Base-by-base conservation (phyloP, 371 early-diverging fungal species). In the Mortierella sp. region DNA sequence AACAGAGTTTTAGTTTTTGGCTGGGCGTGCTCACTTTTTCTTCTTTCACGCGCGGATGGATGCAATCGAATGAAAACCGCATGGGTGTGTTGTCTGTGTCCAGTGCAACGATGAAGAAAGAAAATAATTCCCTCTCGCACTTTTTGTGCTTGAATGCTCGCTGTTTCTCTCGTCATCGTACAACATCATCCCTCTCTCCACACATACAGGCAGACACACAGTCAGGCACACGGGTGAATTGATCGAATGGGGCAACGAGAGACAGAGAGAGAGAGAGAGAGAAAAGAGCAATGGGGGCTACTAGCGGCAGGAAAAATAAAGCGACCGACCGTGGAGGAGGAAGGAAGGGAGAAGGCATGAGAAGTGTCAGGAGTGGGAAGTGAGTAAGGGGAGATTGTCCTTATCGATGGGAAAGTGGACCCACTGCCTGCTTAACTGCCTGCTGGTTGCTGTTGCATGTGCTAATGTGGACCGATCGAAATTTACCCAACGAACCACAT, bases 1-100 rank as follows among this genome's bases (percentile, higher is more conserved):
- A 61, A 61, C 34, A 67, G 67, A 67, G 67, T 67, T 67, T 37
- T 67, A 24, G 37, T 40, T 40, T 67, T 21, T 37, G 24, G 21
- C 34, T 24, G 40, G 21, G 67, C 40, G 67, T 40, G 43, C 67
- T 67, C 67, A 67, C 28, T 61, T 61, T 64, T 67, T 67, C 19
- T 37, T 67, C 16, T 40, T 67, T 67, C 67, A 67, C 67, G 67
- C 67, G 67, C 67, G 40, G 37, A 67, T 67, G 61, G 61, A 28
- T 14, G 16, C 5, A 16, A 37, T 34, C 19, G 64, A 64, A 64
- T 64, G 64, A 59, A 31, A 61, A 19, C 28, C 3, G 61, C n/a
- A 59, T 59, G 19, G 34, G 43, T 48, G 44, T 43, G n/a, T 40
- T 40, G 43, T 40, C 34, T 64, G 64, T 64, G 37, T 64, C 19